Evolutionary conservation across 2,329 filamentous ascomycete genomes (phyloP).

Genomic region (Diaporthe sp.): DNA sequence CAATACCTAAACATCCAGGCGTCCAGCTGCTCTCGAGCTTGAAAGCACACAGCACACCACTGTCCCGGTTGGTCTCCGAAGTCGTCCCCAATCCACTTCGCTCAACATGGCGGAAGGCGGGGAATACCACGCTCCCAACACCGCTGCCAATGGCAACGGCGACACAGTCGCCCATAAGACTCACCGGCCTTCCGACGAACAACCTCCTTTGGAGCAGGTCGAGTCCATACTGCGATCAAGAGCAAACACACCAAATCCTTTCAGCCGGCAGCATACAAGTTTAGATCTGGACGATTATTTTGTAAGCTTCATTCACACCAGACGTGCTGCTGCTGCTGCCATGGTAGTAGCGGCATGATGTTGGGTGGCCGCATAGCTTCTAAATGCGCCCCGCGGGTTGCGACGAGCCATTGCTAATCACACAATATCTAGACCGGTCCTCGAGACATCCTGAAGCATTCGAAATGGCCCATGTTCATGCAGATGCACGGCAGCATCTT

Average conservation of each 20-base stretch:
- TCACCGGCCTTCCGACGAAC: constrained; percentile 35
- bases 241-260: constrained; percentile 48
- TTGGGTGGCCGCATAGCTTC: background rate
- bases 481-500: constrained; percentile 80
- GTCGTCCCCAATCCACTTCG: background rate
- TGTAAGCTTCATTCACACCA: constrained; percentile 47
- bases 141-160: constrained; percentile 14
- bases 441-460: constrained; percentile 79
- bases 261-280: constrained; percentile 49
- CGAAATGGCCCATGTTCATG: constrained; percentile 83
- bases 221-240: constrained; percentile 48
- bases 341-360: no score
- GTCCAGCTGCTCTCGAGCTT: background rate
- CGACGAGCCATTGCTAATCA: background rate
- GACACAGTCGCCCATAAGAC: background rate
- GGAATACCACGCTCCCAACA: constrained; percentile 28
- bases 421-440: constrained; percentile 63
- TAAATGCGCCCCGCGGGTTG: background rate
- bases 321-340: background rate
- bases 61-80: background rate
- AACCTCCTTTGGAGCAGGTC: constrained; percentile 42
- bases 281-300: constrained; percentile 62
- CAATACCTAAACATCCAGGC: background rate
- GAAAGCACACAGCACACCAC: background rate
- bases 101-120: constrained; percentile 41